Conservation (phyloP, 352 stramenopile species). For the Pythium biforme region DNA sequence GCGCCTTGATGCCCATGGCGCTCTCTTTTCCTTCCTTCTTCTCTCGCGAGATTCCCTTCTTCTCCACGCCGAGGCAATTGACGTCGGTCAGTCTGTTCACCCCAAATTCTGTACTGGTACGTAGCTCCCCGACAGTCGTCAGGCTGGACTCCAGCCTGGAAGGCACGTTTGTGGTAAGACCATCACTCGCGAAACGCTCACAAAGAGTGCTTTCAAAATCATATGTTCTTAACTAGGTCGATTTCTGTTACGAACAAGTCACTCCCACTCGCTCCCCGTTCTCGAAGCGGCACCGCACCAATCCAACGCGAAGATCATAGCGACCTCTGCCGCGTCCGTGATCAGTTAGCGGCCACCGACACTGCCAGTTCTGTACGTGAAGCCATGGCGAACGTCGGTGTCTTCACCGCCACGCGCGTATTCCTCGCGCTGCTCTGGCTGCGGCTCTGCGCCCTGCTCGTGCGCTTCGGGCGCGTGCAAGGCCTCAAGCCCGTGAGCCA, state of each 20-base stretch:
- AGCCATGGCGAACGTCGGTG: slow-evolving; percentile 11
- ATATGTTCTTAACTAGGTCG: neutral
- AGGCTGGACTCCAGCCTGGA: too few species aligned
- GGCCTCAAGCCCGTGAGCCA: slow-evolving; percentile 53
- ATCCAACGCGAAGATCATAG: neutral
- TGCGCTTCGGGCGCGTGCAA: slow-evolving; percentile 39
- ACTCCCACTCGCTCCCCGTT: slow-evolving; percentile 10
- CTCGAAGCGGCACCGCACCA: slow-evolving; percentile 28
- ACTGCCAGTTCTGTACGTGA: neutral
- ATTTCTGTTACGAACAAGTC: slow-evolving; percentile 7
- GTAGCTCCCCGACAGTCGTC: too few species aligned
- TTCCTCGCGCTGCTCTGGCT: slow-evolving; percentile 71
- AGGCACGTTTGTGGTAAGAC: slow-evolving; percentile 6
- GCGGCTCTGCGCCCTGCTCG: slow-evolving; percentile 54
- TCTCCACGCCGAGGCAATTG: too few species aligned
- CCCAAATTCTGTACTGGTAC: too few species aligned
- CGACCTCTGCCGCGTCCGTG: too few species aligned
- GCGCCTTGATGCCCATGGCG: slow-evolving; percentile 70
- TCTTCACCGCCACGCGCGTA: slow-evolving; percentile 44
- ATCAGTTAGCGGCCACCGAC: too few species aligned
- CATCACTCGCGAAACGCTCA: slow-evolving; percentile 13
- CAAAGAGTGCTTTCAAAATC: neutral
- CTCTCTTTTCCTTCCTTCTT: neutral
- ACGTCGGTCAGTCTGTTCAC: too few species aligned
- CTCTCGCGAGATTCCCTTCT: neutral